Evolutionary conservation across 1,284 basidiomycete species (phyloP), one percentile per base, ranked within the genome.

Genomic region (Apiotrichum gamsii): DNA sequence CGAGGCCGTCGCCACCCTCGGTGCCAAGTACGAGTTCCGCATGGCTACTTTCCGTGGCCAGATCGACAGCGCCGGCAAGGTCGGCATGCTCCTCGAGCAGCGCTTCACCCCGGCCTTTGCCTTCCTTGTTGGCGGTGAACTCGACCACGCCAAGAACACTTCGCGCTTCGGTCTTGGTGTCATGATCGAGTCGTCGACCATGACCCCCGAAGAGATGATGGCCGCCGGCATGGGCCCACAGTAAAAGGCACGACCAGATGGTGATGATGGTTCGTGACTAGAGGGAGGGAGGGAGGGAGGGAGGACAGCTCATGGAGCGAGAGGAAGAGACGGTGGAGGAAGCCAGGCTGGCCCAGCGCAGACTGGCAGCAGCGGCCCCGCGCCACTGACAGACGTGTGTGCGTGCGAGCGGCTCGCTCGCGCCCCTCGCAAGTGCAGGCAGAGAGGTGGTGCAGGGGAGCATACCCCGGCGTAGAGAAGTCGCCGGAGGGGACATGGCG

Each of bases 71-170:
- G 85, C 83, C 30, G 90, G 91, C 48, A 98, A 98, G 75, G 85
- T 98, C 39, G 87, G 90, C 43, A 90, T 90, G 56, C 75, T 95
- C 62, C 81, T 98, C 39, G 95, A 99, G 75, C 94, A 97, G 72
- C 81, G 91, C 49, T 88, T 98, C 71, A 89, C 89, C 19, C 95
- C 95, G 9, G 84, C 88, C 11, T 96, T 99, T 66, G 83, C 89
- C 5, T 93, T 99, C 79, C 76, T 94, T 59, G 83, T 99, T 54
- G 82, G 88, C 15, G 94, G 95, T 14, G 94, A 98, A 78, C 91
- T 99, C 58, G 95, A 98, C 72, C 94, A 98, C 79, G 85, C 90
- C 77, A 95, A 94, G 89, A 90, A 89, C 74, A 78, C 88, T 33
- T 85, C 88, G 45, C 93, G 93, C 75, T 86, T 96, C 54, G 94